phyloP scores from a whole-genome alignment of 106 monocot genomes.

The Dioscorea alata region DNA sequence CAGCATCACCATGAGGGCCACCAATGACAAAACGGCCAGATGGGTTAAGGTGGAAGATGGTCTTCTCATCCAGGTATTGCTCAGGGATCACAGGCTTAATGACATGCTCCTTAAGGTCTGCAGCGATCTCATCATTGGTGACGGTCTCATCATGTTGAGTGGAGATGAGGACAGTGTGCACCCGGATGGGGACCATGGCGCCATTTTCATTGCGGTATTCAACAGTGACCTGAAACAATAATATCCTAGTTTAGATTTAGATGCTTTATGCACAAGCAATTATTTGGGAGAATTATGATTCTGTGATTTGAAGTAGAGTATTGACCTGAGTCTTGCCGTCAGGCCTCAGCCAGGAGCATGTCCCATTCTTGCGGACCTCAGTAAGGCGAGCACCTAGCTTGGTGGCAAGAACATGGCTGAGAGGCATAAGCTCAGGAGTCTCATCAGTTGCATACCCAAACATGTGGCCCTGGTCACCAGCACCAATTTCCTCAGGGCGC shows the following conservation, averaged over 20 bases:
- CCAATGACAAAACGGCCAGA: conserved; percentile 18
- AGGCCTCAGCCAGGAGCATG: conserved; percentile 35
- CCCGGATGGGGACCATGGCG: conserved; percentile 37
- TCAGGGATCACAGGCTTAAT: conserved; percentile 35
- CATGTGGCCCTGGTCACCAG: conserved; percentile 21
- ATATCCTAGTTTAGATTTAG: no score
- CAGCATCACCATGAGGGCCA: conserved; percentile 23
- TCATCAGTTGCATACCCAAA: conserved; percentile 30
- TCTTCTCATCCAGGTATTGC: conserved; percentile 20
- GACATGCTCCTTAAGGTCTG: conserved; percentile 38
- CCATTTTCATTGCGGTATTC: conserved; percentile 32
- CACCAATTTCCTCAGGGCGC: conserved; percentile 20
- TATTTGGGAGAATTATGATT: no score
- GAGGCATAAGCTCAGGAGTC: conserved; percentile 42
- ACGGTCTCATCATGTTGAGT: conserved; percentile 49
- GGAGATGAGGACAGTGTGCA: conserved; percentile 43
- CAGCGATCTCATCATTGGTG: conserved; percentile 45
- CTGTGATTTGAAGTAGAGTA: no score
- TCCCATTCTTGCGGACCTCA: conserved; percentile 37
- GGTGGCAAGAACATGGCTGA: conserved; percentile 40
- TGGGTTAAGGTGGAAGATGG: conserved; percentile 23
- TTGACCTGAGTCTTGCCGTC: conserved; percentile 36
- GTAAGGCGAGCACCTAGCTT: conserved; percentile 34
- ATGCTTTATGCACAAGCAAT: no score
- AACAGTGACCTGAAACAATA: conserved; percentile 12